Percentiles rank a stretch among this genome's conserved stretches.
phyloP scores from a whole-genome alignment of 371 early-diverging fungal genomes.

The Apophysomyces ossiformis region DNA sequence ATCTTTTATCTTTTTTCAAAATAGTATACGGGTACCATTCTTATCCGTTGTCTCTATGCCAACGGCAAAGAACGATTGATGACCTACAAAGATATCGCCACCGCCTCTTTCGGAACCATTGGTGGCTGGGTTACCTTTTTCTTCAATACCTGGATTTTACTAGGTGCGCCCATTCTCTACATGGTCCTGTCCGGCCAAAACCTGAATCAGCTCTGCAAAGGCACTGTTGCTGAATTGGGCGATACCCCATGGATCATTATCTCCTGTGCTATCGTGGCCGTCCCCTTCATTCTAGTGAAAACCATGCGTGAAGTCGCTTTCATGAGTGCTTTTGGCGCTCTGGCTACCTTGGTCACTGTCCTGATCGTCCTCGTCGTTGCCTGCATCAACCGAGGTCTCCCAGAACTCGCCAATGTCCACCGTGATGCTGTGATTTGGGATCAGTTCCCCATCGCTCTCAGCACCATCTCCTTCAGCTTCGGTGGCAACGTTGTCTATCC shows the following conservation, averaged over 20 bases:
- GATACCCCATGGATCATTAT: conserved; percentile 67
- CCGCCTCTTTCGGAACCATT: conserved; percentile 34
- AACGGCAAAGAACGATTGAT: conserved; percentile 40
- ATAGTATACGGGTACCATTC: conserved; percentile 42
- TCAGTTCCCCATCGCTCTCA: conserved; percentile 62
- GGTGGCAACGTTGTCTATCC: conserved; percentile 86
- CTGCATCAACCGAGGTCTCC: conserved; percentile 31
- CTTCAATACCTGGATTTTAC: conserved; percentile 62
- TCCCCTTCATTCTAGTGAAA: conserved; percentile 62
- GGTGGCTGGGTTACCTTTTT: conserved; percentile 53
- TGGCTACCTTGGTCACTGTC: conserved; percentile 53
- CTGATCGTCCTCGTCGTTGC: conserved; percentile 51
- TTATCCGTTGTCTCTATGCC: conserved; percentile 41
- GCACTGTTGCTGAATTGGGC: conserved; percentile 41
- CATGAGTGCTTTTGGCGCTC: conserved; percentile 66
- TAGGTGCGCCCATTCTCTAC: conserved; percentile 60
- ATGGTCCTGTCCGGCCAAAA: conserved; percentile 59
- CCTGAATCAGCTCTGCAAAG: conserved; percentile 59
- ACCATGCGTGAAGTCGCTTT: conserved; percentile 65
- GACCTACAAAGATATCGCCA: conserved; percentile 45
- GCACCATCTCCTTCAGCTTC: conserved; percentile 78
- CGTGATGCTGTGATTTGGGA: conserved; percentile 56
- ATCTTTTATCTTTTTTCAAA: conserved; percentile 35
- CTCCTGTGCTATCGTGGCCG: conserved; percentile 52
- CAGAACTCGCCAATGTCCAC: conserved; percentile 17